Conservation (phyloP, 1,284 basidiomycete species). For the Porogramme epimiltina region DNA sequence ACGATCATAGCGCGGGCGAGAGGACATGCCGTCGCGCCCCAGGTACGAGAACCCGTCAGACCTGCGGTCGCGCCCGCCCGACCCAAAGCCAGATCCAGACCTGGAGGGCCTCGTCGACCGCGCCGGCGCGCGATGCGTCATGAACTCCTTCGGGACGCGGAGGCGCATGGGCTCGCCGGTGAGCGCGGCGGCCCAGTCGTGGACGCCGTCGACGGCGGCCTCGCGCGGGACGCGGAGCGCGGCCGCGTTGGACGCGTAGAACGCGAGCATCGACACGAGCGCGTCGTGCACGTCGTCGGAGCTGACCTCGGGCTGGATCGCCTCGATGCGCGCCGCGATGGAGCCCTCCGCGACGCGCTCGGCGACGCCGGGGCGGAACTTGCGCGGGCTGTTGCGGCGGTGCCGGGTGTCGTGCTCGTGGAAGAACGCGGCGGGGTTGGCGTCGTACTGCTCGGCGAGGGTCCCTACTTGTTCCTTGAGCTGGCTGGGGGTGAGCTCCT, state of each 20-base stretch:
- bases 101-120: neutral
- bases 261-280: constrained; percentile 76
- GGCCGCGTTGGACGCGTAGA: constrained; percentile 61
- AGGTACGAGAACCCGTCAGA: too few relatives aligned
- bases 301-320: constrained; percentile 46
- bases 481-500: constrained; percentile 55
- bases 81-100: too few relatives aligned
- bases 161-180: constrained; percentile 8
- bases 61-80: too few relatives aligned
- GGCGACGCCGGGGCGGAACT: neutral
- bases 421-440: neutral
- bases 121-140: too few relatives aligned
- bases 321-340: constrained; percentile 15
- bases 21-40: too few relatives aligned
- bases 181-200: constrained; percentile 59
- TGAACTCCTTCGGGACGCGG: constrained; percentile 12
- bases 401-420: too few relatives aligned
- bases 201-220: constrained; percentile 62
- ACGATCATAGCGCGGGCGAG: too few relatives aligned
- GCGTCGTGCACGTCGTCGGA: constrained; percentile 62
- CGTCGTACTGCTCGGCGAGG: constrained; percentile 55
- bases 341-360: neutral
- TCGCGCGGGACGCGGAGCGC: constrained; percentile 51
- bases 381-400: too few relatives aligned
- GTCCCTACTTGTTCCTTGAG: constrained; percentile 51